Evolutionary conservation across 2,329 filamentous ascomycete species (phyloP), one percentile per base, ranked within the genome.

Genomic region (Paramyrothecium roridum): DNA sequence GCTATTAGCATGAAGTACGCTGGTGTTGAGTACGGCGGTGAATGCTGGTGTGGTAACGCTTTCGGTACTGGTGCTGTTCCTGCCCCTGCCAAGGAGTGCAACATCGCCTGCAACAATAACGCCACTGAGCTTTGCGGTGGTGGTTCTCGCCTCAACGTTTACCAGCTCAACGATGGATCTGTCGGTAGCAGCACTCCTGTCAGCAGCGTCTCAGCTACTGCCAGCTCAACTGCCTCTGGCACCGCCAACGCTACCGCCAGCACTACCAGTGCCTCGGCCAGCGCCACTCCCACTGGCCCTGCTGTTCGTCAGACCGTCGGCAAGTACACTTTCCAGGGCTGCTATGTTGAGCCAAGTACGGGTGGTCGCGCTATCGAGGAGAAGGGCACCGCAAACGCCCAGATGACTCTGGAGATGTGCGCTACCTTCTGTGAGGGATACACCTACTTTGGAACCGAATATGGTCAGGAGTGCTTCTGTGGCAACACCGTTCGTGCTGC

Each of bases 11-110:
- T 70, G 23, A 49, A 56, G 0, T 70, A 70, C 10, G 72, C 70
- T 3, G 73, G 73, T 19, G 43, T 74, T 1, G 70, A 75, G 48
- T 75, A 74, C n/a, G 72, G 72, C 1, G 70, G 71, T 45, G 73
- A 75, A 67, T 75, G 73, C 17, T 75, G 70, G 60, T 75, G 73
- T 8, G 73, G 68, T 1, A 69, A 72, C 53, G 19, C 26, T 0
- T 64, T 74, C 3, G 34, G 48, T 0, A 53, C 54, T 13, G 71
- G 68, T 1, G 61, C 73, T 1, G 54, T 68, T 1, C 55, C 65
- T 12, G 69, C 72, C 0, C 55, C 67, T 0, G 62, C 63, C 2
- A 50, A 60, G 0, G 70, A 74, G 1, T 75, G 73, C 34, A 60
- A 55, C 11, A 73, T 75, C 67, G 47, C 64, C 12, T 75, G 73